These are phyloP conservation scores for Penicillium italicum DNA, from an alignment of 2,329 filamentous ascomycete genomes.

Conservation along the genomic window DNA sequence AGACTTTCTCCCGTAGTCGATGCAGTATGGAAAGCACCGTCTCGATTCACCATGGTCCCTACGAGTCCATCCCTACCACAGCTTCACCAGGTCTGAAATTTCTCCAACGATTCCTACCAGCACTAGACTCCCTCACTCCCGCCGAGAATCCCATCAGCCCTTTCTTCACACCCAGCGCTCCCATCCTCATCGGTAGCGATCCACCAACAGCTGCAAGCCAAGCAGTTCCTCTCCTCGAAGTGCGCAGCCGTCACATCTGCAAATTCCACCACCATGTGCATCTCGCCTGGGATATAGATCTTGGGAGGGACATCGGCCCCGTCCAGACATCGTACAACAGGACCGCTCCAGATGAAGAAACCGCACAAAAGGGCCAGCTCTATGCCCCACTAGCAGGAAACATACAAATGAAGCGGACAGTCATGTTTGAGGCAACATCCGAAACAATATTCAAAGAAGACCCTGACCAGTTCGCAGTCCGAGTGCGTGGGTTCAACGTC, in stretches of 20 bases:
- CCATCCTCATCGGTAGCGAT: conserved; percentile 17
- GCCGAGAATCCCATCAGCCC: background rate
- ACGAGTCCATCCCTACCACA: conserved; percentile 14
- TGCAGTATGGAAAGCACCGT: conserved; percentile 8
- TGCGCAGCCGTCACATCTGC: conserved; percentile 15
- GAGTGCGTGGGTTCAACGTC: conserved; percentile 20
- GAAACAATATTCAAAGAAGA: conserved; percentile 19
- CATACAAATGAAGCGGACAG: conserved; percentile 14
- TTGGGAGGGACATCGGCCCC: background rate
- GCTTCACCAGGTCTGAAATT: conserved; percentile 21
- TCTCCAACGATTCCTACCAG: conserved; percentile 20
- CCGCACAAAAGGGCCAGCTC: background rate
- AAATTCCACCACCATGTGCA: conserved; percentile 18
- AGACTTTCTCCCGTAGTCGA: background rate
- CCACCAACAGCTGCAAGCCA: conserved; percentile 10
- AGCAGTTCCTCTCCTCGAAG: conserved; percentile 14
- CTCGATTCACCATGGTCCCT: conserved; percentile 20
- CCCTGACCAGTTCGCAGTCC: conserved; percentile 20
- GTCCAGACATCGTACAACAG: background rate
- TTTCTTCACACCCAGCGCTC: conserved; percentile 19
- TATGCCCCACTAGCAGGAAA: conserved; percentile 6
- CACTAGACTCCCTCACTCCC: conserved; percentile 16
- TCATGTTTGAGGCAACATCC: conserved; percentile 23
- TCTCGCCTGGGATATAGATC: conserved; percentile 22
- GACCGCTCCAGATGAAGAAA: background rate